Percentiles rank a stretch among this genome's conserved stretches.
Evolutionary conservation across 2,329 filamentous ascomycete species (phyloP).

Genomic region (Zelopaecilomyces penicillatus): DNA sequence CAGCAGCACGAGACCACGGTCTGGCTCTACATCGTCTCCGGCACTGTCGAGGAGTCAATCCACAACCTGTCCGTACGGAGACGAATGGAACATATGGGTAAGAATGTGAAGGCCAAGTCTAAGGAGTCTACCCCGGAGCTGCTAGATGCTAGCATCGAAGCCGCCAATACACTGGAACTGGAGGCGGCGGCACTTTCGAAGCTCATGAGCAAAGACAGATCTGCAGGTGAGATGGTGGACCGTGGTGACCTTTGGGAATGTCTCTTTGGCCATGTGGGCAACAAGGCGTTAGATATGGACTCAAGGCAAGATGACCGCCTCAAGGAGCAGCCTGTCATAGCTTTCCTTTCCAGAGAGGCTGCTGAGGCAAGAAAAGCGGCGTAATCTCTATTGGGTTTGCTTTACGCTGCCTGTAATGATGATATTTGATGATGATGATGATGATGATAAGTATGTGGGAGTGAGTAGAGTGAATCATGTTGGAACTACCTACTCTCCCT

Average conservation of each 20-base stretch:
- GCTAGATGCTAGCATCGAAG: slow-evolving; percentile 60
- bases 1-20: slow-evolving; percentile 83
- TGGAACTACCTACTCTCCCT: no score
- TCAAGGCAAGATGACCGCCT: slow-evolving; percentile 17
- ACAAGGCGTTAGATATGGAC: slow-evolving; percentile 4
- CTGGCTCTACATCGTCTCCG: slow-evolving; percentile 88
- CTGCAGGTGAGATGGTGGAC: slow-evolving; percentile 71
- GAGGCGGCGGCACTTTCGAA: slow-evolving; percentile 62
- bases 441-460: no score
- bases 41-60: slow-evolving; percentile 86
- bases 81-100: slow-evolving; percentile 67
- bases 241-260: slow-evolving; percentile 81
- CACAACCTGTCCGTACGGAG: slow-evolving; percentile 77
- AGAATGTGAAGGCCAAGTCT: slow-evolving; percentile 26
- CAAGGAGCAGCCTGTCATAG: slow-evolving; percentile 27
- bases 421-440: no score
- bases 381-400: no score
- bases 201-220: slow-evolving; percentile 60
- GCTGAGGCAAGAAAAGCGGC: slow-evolving; percentile 26
- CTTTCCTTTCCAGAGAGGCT: slow-evolving; percentile 38
- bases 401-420: no score
- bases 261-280: slow-evolving; percentile 58
- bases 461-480: no score
- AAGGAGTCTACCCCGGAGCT: slow-evolving; percentile 37
- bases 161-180: slow-evolving; percentile 76